Percentiles rank a stretch among this genome's conserved stretches.
Conservation (phyloP, 139 green algal genomes). For the Parachlorella kessleri region DNA sequence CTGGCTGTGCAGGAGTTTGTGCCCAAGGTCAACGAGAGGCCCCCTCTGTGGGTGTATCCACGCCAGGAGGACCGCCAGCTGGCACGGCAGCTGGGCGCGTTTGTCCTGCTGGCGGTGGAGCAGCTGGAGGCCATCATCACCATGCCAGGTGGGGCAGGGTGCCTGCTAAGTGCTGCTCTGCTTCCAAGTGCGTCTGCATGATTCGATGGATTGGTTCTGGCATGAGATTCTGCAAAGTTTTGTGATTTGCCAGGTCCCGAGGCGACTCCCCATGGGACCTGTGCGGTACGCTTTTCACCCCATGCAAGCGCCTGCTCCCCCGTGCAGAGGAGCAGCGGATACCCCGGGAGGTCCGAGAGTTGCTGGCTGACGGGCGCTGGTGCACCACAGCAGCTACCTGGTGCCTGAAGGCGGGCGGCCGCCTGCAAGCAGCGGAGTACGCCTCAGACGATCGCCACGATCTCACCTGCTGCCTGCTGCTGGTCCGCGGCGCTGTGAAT, state of each 20-base stretch:
- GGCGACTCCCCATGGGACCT: too few species aligned
- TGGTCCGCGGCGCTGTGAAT: slow-evolving; percentile 3
- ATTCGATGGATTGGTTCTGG: too few species aligned
- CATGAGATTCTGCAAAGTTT: too few species aligned
- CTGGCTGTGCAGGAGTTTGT: not conserved
- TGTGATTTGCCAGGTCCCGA: too few species aligned
- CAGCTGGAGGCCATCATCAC: not conserved
- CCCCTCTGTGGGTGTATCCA: not conserved
- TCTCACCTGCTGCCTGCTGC: slow-evolving; percentile 6
- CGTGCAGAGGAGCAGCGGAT: not conserved
- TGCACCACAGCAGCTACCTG: not conserved
- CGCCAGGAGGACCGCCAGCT: not conserved
- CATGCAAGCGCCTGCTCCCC: too few species aligned
- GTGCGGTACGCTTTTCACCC: too few species aligned
- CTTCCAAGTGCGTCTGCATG: too few species aligned
- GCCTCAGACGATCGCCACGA: not conserved
- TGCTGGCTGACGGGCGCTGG: slow-evolving; percentile 2
- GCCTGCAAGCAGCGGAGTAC: not conserved
- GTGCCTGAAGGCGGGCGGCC: slow-evolving; percentile 1
- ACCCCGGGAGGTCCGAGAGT: not conserved
- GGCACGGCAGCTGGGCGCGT: slow-evolving; percentile 1
- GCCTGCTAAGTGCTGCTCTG: too few species aligned
- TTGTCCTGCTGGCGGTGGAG: not conserved
- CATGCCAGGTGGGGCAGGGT: not conserved
- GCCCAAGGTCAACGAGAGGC: not conserved